Evolutionary conservation across 768 basidiomycete species (phyloP), one percentile per base, ranked within the genome.

Genomic region (Boletales sp.): DNA sequence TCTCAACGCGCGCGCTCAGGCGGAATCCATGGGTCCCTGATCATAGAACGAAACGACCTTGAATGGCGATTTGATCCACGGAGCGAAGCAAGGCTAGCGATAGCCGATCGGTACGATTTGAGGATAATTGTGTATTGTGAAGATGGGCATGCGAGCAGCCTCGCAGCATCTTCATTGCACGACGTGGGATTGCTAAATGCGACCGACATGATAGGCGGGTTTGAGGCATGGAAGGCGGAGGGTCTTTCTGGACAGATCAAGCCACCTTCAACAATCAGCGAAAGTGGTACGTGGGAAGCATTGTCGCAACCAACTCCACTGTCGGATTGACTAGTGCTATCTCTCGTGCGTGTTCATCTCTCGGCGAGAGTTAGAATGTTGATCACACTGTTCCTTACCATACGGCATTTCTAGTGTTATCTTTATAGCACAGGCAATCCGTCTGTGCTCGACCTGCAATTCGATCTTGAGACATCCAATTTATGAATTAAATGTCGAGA

Each of bases 11-110:
- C 73, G 6, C 63, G 62, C 41, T 69, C 78, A 30, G 89, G 89
- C 0, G 74, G 69, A 0, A 84, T 90, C 47, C 73, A 73, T 8
- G 86, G 88, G 0, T 77, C 87, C n/a, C 68, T 90, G 48, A 69
- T 86, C 47, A 78, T 90, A 50, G 88, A 90, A 59, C 76, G 88
- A 19, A 90, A 87, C 59, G 78, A 82, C 6, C 74, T 91, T 46
- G 89, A 91, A 64, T 89, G 87, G 86, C 77, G 81, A 19, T 83
- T 91, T 55, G 88, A 91, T 66, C 89, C 88, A 5, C 74, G 86
- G 48, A 75, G 70, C 55, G 71, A 76, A 7, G 72, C 77, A 12
- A 73, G 83, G 31, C 67, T 90, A 46, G 68, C 78, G 2, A 81
- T 90, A 54, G 88, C 81, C 19, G 83, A 87, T 67, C 71, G 87